Evolutionary conservation across 257 asterid species (phyloP), one percentile per base, ranked within the genome.

Genomic region (Solanum pimpinellifolium): DNA sequence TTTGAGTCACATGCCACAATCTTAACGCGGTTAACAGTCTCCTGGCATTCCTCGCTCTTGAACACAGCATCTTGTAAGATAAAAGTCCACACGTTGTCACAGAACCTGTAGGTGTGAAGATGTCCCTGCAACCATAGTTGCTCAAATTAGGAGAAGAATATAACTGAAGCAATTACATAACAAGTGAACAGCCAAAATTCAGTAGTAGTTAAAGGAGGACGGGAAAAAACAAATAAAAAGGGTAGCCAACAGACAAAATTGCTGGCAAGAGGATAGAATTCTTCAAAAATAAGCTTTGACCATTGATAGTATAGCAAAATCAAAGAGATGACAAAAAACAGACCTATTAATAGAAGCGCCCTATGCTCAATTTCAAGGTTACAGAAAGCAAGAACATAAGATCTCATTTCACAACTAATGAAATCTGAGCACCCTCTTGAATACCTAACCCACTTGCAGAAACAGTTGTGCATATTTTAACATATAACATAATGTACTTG

Each of bases 41-140:
- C 98, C 86, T 92, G 97, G 90, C 93, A 91, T 83, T 96, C 98
- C 25, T 96, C 98, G 31, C 92, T 91, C 90, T 95, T 96, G 88
- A 96, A 91, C 83, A 82, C 81, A 88, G 98, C 98, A 91, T 95
- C 90, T 92, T 95, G 98, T 85, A 96, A 87, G 94, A 94, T 94
- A 95, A 96, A 96, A 37, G 98, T 96, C 99, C 99, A 96, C 27
- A 96, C 98, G 60, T 94, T 95, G 92, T 96, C 99, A 68, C 98
- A 94, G 95, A 94, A 94, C 87, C 98, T 88, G 94, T 96, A 96
- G 20, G 98, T 95, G 90, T 95, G 99, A 86, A 96, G 98, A 96
- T 96, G 99, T 83, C 98, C 99, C 98, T 96, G 93, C 68, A 42
- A 62, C 76, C 83, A 86, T 77, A 87, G 74, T 87, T 31, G 41